Evolutionary conservation across 495 filamentous ascomycete species (phyloP).

Genomic region (Amphirosellinia nigrospora): DNA sequence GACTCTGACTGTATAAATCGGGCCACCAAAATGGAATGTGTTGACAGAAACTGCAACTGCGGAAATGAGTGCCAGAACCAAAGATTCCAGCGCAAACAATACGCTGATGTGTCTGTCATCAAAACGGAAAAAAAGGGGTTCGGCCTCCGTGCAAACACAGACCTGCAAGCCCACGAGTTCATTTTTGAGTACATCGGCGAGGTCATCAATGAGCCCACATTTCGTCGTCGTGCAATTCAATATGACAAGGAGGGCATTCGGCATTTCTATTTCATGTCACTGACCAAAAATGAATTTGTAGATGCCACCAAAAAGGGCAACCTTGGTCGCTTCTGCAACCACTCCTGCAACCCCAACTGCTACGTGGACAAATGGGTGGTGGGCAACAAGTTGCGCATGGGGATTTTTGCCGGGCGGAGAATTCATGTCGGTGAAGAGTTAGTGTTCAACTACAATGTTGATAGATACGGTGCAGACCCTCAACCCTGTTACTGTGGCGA

Average conservation of each 20-base stretch:
- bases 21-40: conserved; percentile 96
- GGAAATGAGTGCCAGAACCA: conserved; percentile 90
- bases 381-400: conserved; percentile 98
- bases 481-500: conserved; percentile 97
- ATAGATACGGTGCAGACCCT: conserved; percentile 95
- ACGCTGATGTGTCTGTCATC: conserved; percentile 91
- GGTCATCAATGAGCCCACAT: conserved; percentile 90
- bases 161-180: conserved; percentile 82
- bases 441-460: conserved; percentile 99
- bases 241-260: conserved; percentile 97
- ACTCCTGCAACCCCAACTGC: conserved; percentile 98
- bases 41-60: conserved; percentile 82
- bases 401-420: conserved; percentile 90
- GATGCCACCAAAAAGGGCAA: conserved; percentile 98
- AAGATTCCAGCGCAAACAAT: conserved; percentile 89
- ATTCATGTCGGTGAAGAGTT: conserved; percentile 92
- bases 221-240: conserved; percentile 84
- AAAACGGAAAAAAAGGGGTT: conserved; percentile 97
- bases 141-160: conserved; percentile 80
- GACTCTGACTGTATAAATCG: conserved; percentile 99
- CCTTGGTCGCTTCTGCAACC: conserved; percentile 96
- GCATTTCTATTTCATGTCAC: conserved; percentile 99
- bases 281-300: conserved; percentile 94
- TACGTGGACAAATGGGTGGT: conserved; percentile 99
- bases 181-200: conserved; percentile 99